phyloP scores from a whole-genome alignment of 805 yeast genomes.

The Kuraishia hungarica region DNA sequence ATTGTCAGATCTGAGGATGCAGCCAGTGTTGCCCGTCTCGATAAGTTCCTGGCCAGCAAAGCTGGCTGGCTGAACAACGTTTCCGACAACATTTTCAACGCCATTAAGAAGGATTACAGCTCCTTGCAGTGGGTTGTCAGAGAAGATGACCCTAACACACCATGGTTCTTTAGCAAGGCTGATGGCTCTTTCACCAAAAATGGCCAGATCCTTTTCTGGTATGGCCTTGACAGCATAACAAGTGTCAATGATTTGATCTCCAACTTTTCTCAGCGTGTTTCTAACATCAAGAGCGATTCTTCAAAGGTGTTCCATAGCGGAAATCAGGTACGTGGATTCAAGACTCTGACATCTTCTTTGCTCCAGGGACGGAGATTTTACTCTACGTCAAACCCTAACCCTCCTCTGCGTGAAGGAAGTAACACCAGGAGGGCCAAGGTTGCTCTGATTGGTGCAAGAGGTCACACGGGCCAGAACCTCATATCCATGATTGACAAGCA shows the following conservation, averaged over 20 bases:
- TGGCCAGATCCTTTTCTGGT: slow-evolving; percentile 92
- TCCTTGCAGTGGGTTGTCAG: slow-evolving; percentile 81
- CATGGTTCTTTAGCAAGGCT: slow-evolving; percentile 88
- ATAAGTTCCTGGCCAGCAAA: slow-evolving; percentile 79
- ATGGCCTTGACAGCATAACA: slow-evolving; percentile 63
- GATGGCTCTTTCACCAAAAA: slow-evolving; percentile 90
- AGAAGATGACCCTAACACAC: slow-evolving; percentile 83
- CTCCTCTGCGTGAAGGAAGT: slow-evolving; percentile 59
- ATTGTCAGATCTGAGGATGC: slow-evolving; percentile 50
- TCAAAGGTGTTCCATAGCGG: slow-evolving; percentile 40
- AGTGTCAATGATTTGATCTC: slow-evolving; percentile 57
- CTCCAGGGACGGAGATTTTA: slow-evolving; percentile 17
- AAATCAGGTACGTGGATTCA: slow-evolving; percentile 44
- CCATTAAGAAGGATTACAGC: slow-evolving; percentile 66
- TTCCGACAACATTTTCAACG: slow-evolving; percentile 85
- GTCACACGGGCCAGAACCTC: slow-evolving; percentile 92
- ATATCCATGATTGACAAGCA: slow-evolving; percentile 81
- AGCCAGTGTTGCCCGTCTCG: slow-evolving; percentile 55
- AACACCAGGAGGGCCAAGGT: slow-evolving; percentile 61
- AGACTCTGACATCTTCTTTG: slow-evolving; percentile 21
- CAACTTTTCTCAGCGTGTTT: slow-evolving; percentile 34
- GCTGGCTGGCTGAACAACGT: slow-evolving; percentile 97
- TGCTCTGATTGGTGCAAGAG: slow-evolving; percentile 97
- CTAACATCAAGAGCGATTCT: slow-evolving; percentile 28
- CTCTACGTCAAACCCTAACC: slow-evolving; percentile 52